Evolutionary conservation across 805 yeast species (phyloP).

Genomic region (Candida ortonii): DNA sequence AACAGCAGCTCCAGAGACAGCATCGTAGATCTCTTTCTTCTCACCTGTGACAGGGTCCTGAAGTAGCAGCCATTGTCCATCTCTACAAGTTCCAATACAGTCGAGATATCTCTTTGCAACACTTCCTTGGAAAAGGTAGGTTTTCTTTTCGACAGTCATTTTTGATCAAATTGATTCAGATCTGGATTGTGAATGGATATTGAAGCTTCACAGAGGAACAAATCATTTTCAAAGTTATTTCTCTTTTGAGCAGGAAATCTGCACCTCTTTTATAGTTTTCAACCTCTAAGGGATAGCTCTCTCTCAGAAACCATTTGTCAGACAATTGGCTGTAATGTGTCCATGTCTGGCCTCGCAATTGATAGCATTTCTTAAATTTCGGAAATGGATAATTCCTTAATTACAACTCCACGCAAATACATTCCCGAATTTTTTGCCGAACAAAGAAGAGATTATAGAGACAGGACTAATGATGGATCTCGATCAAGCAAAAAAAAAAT

Average conservation of each 20-base stretch:
- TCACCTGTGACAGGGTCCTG: constrained; percentile 40
- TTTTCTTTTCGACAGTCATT: constrained; percentile 20
- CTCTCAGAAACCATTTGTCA: neutral
- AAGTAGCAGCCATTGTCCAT: constrained; percentile 39
- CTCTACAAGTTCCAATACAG: constrained; percentile 37
- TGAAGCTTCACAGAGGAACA: neutral
- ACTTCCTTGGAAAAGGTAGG: constrained; percentile 42
- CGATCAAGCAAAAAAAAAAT: neutral
- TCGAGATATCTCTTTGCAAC: constrained; percentile 36
- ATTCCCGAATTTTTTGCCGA: too few species aligned
- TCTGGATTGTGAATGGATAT: neutral
- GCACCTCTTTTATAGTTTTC: neutral
- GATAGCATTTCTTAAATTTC: neutral
- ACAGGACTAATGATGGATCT: too few species aligned
- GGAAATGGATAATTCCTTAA: neutral
- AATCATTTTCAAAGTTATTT: neutral
- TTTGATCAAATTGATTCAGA: too few species aligned
- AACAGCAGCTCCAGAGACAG: constrained; percentile 47
- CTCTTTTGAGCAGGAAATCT: neutral
- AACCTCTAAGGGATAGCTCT: constrained; percentile 1
- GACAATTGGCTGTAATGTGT: neutral
- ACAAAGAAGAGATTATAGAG: too few species aligned
- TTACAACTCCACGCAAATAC: neutral
- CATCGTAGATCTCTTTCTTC: constrained; percentile 35
- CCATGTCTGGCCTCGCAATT: neutral